A percentile compares a stretch with the other conserved stretches of the same genome.
phyloP scores from a whole-genome alignment of 352 stramenopile genomes.

The Salisapilia sapeloensis region DNA sequence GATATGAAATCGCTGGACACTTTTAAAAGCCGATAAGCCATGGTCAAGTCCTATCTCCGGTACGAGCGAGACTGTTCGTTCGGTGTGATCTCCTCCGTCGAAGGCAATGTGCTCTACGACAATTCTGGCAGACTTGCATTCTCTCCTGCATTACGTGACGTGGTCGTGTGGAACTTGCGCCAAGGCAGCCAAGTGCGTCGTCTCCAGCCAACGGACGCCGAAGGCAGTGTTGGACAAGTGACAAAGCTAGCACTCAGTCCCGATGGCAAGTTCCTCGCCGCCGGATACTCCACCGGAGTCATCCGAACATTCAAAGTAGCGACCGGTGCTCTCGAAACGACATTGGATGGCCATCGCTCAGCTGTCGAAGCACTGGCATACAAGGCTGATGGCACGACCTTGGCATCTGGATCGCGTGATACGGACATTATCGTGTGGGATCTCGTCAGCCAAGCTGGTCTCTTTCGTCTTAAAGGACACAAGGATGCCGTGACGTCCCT shows the following conservation, averaged over 20 bases:
- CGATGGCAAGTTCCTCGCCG: constrained; percentile 58
- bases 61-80: constrained; percentile 84
- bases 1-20: no score
- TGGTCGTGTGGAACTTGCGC: constrained; percentile 86
- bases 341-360: constrained; percentile 79
- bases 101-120: constrained; percentile 83
- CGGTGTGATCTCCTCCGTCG: constrained; percentile 79
- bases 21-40: no score
- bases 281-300: constrained; percentile 70
- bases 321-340: constrained; percentile 63
- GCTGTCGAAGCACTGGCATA: constrained; percentile 66
- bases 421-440: constrained; percentile 92
- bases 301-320: constrained; percentile 66
- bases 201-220: constrained; percentile 13
- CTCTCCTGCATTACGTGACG: constrained; percentile 75
- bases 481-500: constrained; percentile 86
- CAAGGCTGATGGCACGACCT: constrained; percentile 50
- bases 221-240: constrained; percentile 32
- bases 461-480: constrained; percentile 85
- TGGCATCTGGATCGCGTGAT: constrained; percentile 79
- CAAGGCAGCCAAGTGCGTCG: constrained; percentile 71
- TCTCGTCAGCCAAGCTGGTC: constrained; percentile 76
- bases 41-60: constrained; percentile 89
- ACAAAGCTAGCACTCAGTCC: constrained; percentile 63
- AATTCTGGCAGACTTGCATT: constrained; percentile 73